These are phyloP conservation scores for Plasmodium relictum DNA, from an alignment of 169 alveolate species.

Conservation along the genomic window DNA sequence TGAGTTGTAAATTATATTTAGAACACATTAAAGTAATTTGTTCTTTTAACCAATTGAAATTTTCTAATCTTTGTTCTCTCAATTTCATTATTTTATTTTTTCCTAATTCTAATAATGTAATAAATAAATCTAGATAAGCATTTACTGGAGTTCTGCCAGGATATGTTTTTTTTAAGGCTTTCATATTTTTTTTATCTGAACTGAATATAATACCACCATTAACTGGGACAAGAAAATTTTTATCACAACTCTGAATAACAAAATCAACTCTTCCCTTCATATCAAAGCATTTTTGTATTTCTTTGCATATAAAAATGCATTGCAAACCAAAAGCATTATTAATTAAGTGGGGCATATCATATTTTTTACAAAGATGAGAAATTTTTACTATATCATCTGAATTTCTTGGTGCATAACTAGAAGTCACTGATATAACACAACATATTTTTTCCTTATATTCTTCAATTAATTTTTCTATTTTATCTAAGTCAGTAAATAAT, in stretches of 20 bases:
- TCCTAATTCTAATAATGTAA: slow-evolving; percentile 70
- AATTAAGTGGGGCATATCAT: slow-evolving; percentile 56
- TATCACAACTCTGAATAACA: slow-evolving; percentile 77
- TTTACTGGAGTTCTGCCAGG: slow-evolving; percentile 75
- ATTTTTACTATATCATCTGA: slow-evolving; percentile 66
- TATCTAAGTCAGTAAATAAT: slow-evolving; percentile 36
- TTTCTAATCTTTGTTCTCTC: slow-evolving; percentile 53
- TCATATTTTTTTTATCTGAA: slow-evolving; percentile 22
- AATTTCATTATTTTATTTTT: slow-evolving; percentile 48
- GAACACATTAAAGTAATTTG: slow-evolving; percentile 10
- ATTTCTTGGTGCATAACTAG: slow-evolving; percentile 76
- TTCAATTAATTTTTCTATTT: slow-evolving; percentile 46
- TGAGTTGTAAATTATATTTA: slow-evolving; percentile 50
- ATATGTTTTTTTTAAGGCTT: slow-evolving; percentile 43
- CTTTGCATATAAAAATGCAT: slow-evolving; percentile 63
- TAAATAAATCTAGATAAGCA: slow-evolving; percentile 73
- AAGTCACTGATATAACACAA: slow-evolving; percentile 71
- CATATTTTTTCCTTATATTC: slow-evolving; percentile 35
- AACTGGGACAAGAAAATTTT: slow-evolving; percentile 71
- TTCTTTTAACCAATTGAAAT: slow-evolving; percentile 45
- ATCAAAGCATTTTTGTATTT: slow-evolving; percentile 66
- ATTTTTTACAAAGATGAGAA: slow-evolving; percentile 42
- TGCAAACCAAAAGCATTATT: slow-evolving; percentile 75
- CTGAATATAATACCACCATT: slow-evolving; percentile 69
- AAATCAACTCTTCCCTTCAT: slow-evolving; percentile 54